Base-by-base conservation (phyloP, 1,284 basidiomycete species). In the Amylostereum areolatum region DNA sequence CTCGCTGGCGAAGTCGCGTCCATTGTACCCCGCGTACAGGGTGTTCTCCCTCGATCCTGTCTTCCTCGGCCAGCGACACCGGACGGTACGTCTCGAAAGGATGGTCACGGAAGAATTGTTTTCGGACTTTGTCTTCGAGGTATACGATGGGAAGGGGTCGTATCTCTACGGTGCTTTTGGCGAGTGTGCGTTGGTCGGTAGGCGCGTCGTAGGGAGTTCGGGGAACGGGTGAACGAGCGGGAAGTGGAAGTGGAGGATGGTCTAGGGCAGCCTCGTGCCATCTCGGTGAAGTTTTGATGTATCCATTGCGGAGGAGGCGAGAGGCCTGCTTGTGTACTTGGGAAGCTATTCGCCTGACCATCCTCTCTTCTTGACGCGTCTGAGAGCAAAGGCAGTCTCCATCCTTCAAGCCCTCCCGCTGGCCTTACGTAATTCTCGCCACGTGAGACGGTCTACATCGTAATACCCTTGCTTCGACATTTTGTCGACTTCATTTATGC, bases 61-160 rank as follows among this genome's bases (percentile, higher is more conserved):
- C 77, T 40, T 73, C 74, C 70, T 99, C 96, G 1, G 90, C 81
- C 45, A 99, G 67, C 9, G 80, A 85, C 11, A 78, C 74, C 2
- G 92, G 85, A 37, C 94, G 78, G 66, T 95, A 89, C 1, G 92
- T 87, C 69, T 99, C 95, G 65, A 97, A 98, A 2, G 96, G 94
- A 64, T 97, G 95, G 70, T 99, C 96, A 47, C 78, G 75, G 73
- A 95, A 98, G 77, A 99, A 99, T 66, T 92, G 91, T 48, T 83
- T 75, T 42, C 96, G 83, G 47, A 98, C 74, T 52, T 80, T 75
- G 68, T 99, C 96, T 64, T 95, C 92, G 30, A 89, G 59, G 66
- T 96, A 97, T 45, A 79, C 74, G 52, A 98, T 80, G 8, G 81
- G 77, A 50, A 79, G 59, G 0, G 89, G 83, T 10, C 71, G 70